A percentile compares a stretch with the other conserved stretches of the same genome.
Evolutionary conservation across 441 rosid genomes (phyloP).

Genomic region (Corymbia calophylla): DNA sequence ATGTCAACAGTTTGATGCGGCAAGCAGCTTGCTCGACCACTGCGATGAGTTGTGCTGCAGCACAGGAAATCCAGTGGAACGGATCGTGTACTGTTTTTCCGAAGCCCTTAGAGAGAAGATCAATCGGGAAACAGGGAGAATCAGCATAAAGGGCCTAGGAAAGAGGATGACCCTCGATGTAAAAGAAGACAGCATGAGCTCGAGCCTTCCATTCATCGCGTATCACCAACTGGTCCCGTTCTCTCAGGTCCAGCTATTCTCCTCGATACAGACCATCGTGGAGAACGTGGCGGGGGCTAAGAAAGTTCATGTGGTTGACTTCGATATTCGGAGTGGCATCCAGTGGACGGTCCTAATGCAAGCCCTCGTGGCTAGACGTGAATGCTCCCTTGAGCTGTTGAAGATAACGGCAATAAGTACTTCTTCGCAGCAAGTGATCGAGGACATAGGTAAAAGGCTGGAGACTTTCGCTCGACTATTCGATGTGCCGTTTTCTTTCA

Average conservation of each 20-base stretch:
- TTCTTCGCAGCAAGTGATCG: neutral
- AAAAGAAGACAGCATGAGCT: neutral
- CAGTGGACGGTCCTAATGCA: slow-evolving; percentile 19
- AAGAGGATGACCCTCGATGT: neutral
- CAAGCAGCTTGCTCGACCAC: slow-evolving; percentile 7
- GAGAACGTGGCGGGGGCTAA: slow-evolving; percentile 6
- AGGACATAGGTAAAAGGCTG: slow-evolving; percentile 20
- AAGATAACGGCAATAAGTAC: slow-evolving; percentile 22
- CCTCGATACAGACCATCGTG: slow-evolving; percentile 16
- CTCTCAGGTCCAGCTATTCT: slow-evolving; percentile 7
- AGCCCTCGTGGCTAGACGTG: slow-evolving; percentile 19
- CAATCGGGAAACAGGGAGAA: slow-evolving; percentile 2
- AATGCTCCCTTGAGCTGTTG: slow-evolving; percentile 19
- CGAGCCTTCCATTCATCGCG: neutral
- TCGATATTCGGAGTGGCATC: slow-evolving; percentile 11
- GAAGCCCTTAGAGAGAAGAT: slow-evolving; percentile 15
- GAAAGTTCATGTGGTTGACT: slow-evolving; percentile 19
- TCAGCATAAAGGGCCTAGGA: neutral
- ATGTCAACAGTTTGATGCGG: slow-evolving; percentile 5
- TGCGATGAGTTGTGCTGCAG: slow-evolving; percentile 13
- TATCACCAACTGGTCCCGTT: slow-evolving; percentile 6
- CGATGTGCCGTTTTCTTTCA: slow-evolving; percentile 20
- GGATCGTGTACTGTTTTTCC: slow-evolving; percentile 17
- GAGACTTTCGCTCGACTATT: slow-evolving; percentile 15
- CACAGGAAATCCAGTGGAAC: slow-evolving; percentile 13